Conservation (phyloP, 495 filamentous ascomycete genomes). For the Penicillium riverlandense region DNA sequence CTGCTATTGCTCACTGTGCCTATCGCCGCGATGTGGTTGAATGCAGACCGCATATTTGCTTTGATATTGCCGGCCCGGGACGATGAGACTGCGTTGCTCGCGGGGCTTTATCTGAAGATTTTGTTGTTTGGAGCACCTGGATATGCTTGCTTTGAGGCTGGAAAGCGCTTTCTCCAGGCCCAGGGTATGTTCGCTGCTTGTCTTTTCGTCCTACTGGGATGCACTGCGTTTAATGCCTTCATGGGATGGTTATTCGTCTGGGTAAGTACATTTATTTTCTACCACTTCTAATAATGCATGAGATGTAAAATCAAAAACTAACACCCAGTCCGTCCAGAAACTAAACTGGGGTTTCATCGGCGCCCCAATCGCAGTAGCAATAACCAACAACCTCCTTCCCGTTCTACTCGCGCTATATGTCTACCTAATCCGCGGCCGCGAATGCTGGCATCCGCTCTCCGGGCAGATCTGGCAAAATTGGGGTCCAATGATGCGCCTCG, state of each 20-base stretch:
- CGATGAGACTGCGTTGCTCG: conserved; percentile 50
- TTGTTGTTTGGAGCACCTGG: conserved; percentile 59
- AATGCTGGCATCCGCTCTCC: conserved; percentile 53
- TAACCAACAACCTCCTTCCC: conserved; percentile 46
- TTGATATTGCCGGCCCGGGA: conserved; percentile 49
- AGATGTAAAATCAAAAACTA: no score
- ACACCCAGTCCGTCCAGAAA: conserved; percentile 3
- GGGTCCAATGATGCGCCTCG: conserved; percentile 50
- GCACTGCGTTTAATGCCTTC: conserved; percentile 58
- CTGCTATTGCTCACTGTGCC: conserved; percentile 57
- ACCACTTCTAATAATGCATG: not conserved
- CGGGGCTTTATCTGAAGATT: conserved; percentile 60
- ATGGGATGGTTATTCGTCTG: conserved; percentile 67
- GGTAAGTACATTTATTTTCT: conserved; percentile 19
- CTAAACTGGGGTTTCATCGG: conserved; percentile 52
- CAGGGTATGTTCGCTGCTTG: conserved; percentile 65
- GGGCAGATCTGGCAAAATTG: conserved; percentile 40
- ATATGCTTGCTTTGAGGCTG: conserved; percentile 60
- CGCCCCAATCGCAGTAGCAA: conserved; percentile 47
- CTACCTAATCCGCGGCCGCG: conserved; percentile 35
- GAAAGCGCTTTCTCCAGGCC: conserved; percentile 66
- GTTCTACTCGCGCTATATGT: conserved; percentile 46
- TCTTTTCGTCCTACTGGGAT: conserved; percentile 57
- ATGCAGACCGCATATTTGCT: conserved; percentile 46
- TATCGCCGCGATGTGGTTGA: conserved; percentile 53